Base-by-base conservation (phyloP, 2,329 filamentous ascomycete genomes). In the Aspergillus sp. region DNA sequence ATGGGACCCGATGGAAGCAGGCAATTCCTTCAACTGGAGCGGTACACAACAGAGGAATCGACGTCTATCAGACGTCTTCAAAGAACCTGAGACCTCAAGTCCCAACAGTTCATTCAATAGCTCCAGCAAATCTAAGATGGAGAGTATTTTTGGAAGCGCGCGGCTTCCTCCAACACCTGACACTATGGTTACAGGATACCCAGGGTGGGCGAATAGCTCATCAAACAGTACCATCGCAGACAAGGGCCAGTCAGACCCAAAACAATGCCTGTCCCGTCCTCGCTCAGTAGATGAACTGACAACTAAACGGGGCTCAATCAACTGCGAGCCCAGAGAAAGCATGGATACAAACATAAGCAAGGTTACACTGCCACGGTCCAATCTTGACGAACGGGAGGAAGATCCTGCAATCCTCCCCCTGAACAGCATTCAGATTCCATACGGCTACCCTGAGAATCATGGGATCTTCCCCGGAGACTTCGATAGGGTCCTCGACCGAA, bases 161-260 rank as follows among this genome's bases (percentile, higher is more conserved):
- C 69, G 66, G 15, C 65, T 77, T 4, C 76, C 76, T 19, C 76
- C 75, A 12, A 77, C 76, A 1, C 76, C 76, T 3, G 76, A 77
- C 52, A 77, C 76, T 2, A 77, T 77, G 76, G 76, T 72, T 47
- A 77, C 74, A 3, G 71, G 72, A 47, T 67, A 71, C 51, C 68
- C 67, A 21, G 64, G 64, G 7, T 65, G 64, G 2, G 66, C 67
- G 14, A 71, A 71, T 40, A 60, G 69, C 23, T 76, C 74, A 1
- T 72, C 74, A 44, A 66, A 69, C 19, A 77, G 73, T 50, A 71
- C 73, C 51, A 62, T 64, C 31, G 66, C 65, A 1, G 70, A 67
- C 27, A 72, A 68, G 49, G 66, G 67, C 40, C 62, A 62, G 12
- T 52, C 58, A 19, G 68, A 71, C 21, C 61, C 62, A n/a, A 64